Evolutionary conservation across 164 flowering plant genomes (phyloP).

Genomic region (Aristolochia contorta): DNA sequence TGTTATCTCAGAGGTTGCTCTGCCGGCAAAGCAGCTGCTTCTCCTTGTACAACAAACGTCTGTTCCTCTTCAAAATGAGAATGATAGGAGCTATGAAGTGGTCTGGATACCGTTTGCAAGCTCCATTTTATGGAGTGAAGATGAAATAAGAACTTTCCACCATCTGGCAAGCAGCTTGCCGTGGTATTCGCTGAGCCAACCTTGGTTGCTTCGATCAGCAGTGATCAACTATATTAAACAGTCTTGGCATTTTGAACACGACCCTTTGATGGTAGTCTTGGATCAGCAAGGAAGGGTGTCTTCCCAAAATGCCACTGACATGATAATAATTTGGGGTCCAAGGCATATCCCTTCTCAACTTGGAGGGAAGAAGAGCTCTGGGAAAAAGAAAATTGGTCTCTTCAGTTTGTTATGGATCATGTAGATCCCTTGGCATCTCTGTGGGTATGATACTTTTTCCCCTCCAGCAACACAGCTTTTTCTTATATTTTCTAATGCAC

Average conservation of each 20-base stretch:
- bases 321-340: slow-evolving; percentile 69
- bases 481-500: neutral
- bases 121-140: slow-evolving; percentile 36
- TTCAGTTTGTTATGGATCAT: slow-evolving; percentile 33
- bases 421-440: slow-evolving; percentile 32
- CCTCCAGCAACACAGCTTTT: neutral
- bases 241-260: slow-evolving; percentile 37
- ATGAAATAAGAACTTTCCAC: slow-evolving; percentile 25
- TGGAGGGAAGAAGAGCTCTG: slow-evolving; percentile 58
- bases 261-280: slow-evolving; percentile 60
- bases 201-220: slow-evolving; percentile 37
- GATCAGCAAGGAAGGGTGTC: slow-evolving; percentile 43
- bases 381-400: slow-evolving; percentile 40
- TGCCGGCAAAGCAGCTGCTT: slow-evolving; percentile 30
- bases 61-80: slow-evolving; percentile 21
- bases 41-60: slow-evolving; percentile 41
- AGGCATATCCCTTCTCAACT: slow-evolving; percentile 61
- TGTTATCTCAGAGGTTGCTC: slow-evolving; percentile 53
- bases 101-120: slow-evolving; percentile 63
- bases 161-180: slow-evolving; percentile 49
- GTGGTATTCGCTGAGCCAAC: slow-evolving; percentile 48
- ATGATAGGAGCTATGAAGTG: slow-evolving; percentile 30
- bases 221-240: slow-evolving; percentile 38
- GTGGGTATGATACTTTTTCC: slow-evolving; percentile 32
- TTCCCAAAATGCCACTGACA: slow-evolving; percentile 47